Evolutionary conservation across 805 yeast species (phyloP), one percentile per base, ranked within the genome.

Genomic region (Myxozyma geophila): DNA sequence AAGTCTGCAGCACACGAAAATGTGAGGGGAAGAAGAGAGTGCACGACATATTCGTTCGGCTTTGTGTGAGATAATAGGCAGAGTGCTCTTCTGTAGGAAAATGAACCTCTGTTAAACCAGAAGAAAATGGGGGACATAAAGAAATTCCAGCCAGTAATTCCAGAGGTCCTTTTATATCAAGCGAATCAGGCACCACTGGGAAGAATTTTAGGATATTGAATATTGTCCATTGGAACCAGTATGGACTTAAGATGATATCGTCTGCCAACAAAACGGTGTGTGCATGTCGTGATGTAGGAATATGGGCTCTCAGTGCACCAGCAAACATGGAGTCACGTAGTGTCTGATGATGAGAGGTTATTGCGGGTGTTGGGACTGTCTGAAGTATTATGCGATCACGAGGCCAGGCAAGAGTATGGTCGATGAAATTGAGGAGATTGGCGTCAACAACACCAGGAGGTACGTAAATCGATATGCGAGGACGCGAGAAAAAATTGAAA

Each of bases 361-460:
- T 33, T 8, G 43, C 10, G 28, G 64, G 12, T 40, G 53, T 43
- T n/a, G 67, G 62, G 10, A 58, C 35, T 13, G 64, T 41, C 17
- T 56, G 59, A n/a, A 66, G 19, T 6, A 64, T n/a, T 17, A 66
- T 59, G 2, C 62, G 58, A 28, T 66, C 67, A n/a, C 53, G 53
- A 7, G 69, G 67, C 60, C 62, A 66, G 17, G 53, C 10, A 13
- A 66, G 51, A 0, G 59, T 23, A 19, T 56, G 60, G 17, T 66
- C 69, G 37, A 62, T 54, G 46, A 49, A 64, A 36, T 64, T 62
- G 37, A 64, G 23, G 23, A 66, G 21, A 23, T 54, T 60, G 6
- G 59, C 51, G 28, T 64, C 67, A 9, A 62, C 62, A 9, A 58
- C 56, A 6, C 69, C 69, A 2, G 69, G 69, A 9, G 67, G 67